Percentiles rank a stretch among this genome's conserved stretches.
Conservation (phyloP, 1,139 yeast species). For the Geotrichum bryndzae region DNA sequence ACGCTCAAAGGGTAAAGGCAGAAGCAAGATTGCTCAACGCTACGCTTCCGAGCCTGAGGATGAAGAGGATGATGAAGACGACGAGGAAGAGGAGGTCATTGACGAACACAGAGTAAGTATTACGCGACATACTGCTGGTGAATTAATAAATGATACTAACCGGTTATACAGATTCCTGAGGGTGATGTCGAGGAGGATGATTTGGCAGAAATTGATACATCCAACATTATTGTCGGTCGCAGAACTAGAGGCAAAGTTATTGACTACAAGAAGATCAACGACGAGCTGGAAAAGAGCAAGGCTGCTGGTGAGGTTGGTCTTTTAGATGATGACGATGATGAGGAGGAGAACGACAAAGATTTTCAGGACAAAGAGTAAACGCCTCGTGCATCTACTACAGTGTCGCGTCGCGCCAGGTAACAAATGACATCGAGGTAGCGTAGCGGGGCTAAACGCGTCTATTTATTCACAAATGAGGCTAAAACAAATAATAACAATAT, state of each 20-base stretch:
- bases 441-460: neutral
- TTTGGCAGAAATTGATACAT: constrained; percentile 71
- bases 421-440: neutral
- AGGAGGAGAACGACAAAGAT: constrained; percentile 36
- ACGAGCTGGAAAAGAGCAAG: constrained; percentile 46
- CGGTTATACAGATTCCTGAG: constrained; percentile 23
- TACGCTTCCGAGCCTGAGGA: constrained; percentile 29
- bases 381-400: neutral
- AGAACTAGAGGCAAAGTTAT: constrained; percentile 88
- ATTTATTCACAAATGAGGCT: neutral
- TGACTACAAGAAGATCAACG: constrained; percentile 83
- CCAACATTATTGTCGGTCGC: constrained; percentile 75
- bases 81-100: constrained; percentile 24
- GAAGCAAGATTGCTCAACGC: constrained; percentile 14
- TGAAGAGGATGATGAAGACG: constrained; percentile 33
- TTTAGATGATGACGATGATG: constrained; percentile 33
- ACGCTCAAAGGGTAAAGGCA: constrained; percentile 2
- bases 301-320: constrained; percentile 37
- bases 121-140: neutral
- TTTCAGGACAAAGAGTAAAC: constrained; percentile 20
- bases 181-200: constrained; percentile 66
- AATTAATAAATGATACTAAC: constrained; percentile 6
- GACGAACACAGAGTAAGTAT: constrained; percentile 24
- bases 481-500: neutral
- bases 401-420: neutral